These are phyloP conservation scores for Phytophthora constricta DNA, from an alignment of 352 stramenopile species.

Conservation along the genomic window DNA sequence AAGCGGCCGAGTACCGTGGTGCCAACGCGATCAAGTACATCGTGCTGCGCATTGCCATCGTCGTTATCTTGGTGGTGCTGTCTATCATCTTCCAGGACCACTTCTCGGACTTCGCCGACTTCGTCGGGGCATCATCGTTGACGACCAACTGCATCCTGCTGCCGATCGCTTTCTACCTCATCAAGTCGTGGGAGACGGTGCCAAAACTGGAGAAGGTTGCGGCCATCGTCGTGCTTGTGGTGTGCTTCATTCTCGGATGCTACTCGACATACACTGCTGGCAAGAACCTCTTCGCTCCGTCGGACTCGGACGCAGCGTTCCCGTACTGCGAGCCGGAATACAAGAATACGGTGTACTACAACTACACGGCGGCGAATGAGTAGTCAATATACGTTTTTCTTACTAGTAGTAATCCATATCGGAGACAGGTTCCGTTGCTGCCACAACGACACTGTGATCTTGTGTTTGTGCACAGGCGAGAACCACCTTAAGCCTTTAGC, in stretches of 20 bases:
- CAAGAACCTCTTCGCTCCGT: constrained; percentile 50
- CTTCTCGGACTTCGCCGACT: constrained; percentile 58
- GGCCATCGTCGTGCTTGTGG: constrained; percentile 31
- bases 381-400: background rate
- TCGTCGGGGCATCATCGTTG: constrained; percentile 51
- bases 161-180: constrained; percentile 51
- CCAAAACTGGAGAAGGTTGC: constrained; percentile 23
- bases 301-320: constrained; percentile 30
- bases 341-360: constrained; percentile 49
- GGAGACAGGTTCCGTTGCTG: no score
- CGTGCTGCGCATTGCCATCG: constrained; percentile 47
- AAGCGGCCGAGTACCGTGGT: constrained; percentile 49
- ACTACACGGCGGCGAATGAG: constrained; percentile 42
- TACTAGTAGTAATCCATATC: no score
- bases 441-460: no score
- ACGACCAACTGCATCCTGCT: constrained; percentile 44
- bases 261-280: constrained; percentile 57
- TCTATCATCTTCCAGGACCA: constrained; percentile 54
- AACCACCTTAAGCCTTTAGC: no score
- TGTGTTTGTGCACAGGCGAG: no score
- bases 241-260: constrained; percentile 46
- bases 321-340: constrained; percentile 45
- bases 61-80: constrained; percentile 46
- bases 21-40: constrained; percentile 48
- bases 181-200: constrained; percentile 35